Evolutionary conservation across 352 stramenopile species (phyloP).

Genomic region (Pythium aristosporum): DNA sequence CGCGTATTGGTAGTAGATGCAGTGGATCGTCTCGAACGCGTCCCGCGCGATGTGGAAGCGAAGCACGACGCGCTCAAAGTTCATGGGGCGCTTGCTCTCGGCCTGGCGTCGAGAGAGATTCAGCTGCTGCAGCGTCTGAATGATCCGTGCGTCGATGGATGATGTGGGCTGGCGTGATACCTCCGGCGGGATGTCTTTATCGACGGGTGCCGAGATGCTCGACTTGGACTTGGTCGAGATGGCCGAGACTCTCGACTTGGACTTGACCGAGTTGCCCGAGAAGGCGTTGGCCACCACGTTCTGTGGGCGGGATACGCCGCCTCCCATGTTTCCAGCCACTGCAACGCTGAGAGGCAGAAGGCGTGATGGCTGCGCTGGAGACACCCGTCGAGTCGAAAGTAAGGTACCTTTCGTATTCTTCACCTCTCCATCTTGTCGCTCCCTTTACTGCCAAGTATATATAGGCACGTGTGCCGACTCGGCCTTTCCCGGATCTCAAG

Average conservation of each 20-base stretch:
- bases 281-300: neutral
- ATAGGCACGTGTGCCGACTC: no score
- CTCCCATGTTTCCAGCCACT: slow-evolving; percentile 1
- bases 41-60: slow-evolving; percentile 65
- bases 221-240: neutral
- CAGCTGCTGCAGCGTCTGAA: slow-evolving; percentile 60
- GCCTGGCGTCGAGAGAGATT: slow-evolving; percentile 51
- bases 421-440: no score
- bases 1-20: slow-evolving; percentile 65
- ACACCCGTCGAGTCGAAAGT: no score
- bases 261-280: neutral
- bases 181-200: neutral
- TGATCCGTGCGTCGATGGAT: slow-evolving; percentile 63
- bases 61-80: slow-evolving; percentile 80
- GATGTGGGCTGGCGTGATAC: slow-evolving; percentile 21
- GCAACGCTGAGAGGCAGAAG: no score
- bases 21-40: slow-evolving; percentile 61
- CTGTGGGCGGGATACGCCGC: neutral
- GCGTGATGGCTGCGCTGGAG: no score
- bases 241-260: neutral
- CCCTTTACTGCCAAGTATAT: no score
- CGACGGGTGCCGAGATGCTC: neutral
- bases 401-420: no score
- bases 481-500: no score
- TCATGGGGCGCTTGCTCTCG: slow-evolving; percentile 48